Percentiles rank a stretch among this genome's conserved stretches.
Evolutionary conservation across 2,329 filamentous ascomycete genomes (phyloP).

Genomic region (Fusarium sp.): DNA sequence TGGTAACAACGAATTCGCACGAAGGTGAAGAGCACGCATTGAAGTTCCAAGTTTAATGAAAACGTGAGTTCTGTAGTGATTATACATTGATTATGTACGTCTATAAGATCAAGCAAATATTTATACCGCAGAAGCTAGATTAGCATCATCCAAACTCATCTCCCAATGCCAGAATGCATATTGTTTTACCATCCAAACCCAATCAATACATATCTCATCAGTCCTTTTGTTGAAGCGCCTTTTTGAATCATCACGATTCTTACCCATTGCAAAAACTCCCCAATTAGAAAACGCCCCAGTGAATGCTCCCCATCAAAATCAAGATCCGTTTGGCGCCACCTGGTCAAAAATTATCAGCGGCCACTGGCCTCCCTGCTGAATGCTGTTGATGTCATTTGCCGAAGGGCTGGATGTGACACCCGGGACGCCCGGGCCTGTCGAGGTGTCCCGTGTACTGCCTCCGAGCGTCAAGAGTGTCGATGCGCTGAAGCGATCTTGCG

Average conservation of each 20-base stretch:
- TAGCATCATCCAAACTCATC: slow-evolving; percentile 1
- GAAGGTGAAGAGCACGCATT: background rate
- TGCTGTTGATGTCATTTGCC: slow-evolving; percentile 45
- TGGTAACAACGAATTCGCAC: too few relatives aligned
- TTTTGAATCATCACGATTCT: slow-evolving; percentile 8
- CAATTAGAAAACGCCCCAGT: slow-evolving; percentile 26
- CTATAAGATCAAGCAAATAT: slow-evolving; percentile 18
- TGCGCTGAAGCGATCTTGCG: slow-evolving; percentile 62
- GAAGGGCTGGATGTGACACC: slow-evolving; percentile 31
- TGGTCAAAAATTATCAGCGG: slow-evolving; percentile 50
- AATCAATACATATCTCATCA: slow-evolving; percentile 33
- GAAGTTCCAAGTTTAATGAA: fast-evolving
- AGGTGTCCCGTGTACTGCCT: slow-evolving; percentile 42
- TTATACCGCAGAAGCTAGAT: slow-evolving; percentile 13
- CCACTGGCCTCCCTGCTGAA: slow-evolving; percentile 48
- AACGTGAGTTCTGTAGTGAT: background rate
- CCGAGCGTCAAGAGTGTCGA: slow-evolving; percentile 62
- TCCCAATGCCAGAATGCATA: slow-evolving; percentile 15
- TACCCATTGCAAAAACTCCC: slow-evolving; percentile 13
- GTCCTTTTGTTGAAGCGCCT: slow-evolving; percentile 1
- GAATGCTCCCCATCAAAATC: slow-evolving; percentile 37
- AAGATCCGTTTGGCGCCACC: slow-evolving; percentile 41
- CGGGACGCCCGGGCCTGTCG: slow-evolving; percentile 27
- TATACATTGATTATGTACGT: slow-evolving; percentile 32
- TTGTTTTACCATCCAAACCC: slow-evolving; percentile 1